A percentile compares a stretch with the other conserved stretches of the same genome.
phyloP scores from a whole-genome alignment of 345 rosid genomes.

The Pseudoturritis turrita region DNA sequence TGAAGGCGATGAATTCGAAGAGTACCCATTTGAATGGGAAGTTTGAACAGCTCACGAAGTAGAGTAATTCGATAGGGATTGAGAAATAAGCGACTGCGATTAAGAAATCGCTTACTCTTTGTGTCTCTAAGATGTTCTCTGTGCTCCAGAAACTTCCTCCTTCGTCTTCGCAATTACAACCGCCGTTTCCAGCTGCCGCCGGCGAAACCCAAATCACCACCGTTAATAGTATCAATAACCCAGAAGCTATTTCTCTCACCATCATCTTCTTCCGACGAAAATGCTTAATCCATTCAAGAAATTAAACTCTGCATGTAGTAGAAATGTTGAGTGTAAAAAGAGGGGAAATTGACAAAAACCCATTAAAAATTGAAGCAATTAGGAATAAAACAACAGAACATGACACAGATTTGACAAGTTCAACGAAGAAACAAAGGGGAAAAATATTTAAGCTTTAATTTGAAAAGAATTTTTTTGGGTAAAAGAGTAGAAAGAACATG shows the following conservation, averaged over 20 bases:
- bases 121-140: slow-evolving; percentile 75
- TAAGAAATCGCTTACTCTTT: slow-evolving; percentile 85
- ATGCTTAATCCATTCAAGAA: background rate
- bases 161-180: slow-evolving; percentile 93
- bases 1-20: slow-evolving; percentile 88
- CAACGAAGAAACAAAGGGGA: background rate
- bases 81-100: slow-evolving; percentile 96
- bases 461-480: too few relatives aligned
- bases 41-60: slow-evolving; percentile 92
- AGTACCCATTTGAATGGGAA: slow-evolving; percentile 99
- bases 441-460: background rate
- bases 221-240: slow-evolving; percentile 42
- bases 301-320: background rate
- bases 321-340: background rate
- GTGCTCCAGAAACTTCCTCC: slow-evolving; percentile 73
- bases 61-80: slow-evolving; percentile 86
- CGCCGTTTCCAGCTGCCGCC: slow-evolving; percentile 44
- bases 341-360: background rate
- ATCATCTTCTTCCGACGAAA: background rate
- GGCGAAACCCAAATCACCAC: slow-evolving; percentile 37
- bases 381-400: background rate
- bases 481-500: slow-evolving; percentile 5
- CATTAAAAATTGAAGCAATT: background rate
- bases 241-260: slow-evolving; percentile 8
- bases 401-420: background rate